Evolutionary conservation across 2,329 filamentous ascomycete genomes (phyloP).

Genomic region (Ceratocystis cubensis): DNA sequence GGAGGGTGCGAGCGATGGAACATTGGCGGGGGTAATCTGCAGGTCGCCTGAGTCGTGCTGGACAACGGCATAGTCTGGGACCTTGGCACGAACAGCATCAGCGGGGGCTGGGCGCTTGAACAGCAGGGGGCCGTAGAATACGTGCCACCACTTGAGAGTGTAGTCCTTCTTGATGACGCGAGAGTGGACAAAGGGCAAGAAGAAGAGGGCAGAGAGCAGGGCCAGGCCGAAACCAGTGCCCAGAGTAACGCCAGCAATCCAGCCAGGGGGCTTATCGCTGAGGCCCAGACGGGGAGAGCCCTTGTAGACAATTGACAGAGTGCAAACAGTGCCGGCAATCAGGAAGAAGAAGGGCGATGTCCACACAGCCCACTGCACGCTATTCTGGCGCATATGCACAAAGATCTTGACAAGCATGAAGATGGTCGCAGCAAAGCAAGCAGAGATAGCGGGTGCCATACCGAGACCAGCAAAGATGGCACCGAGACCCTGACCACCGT

Average conservation of each 20-base stretch:
- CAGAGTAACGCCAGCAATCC: slow-evolving; percentile 53
- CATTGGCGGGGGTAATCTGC: slow-evolving; percentile 27
- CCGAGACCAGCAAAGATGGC: slow-evolving; percentile 59
- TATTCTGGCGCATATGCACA: slow-evolving; percentile 61
- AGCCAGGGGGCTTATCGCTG: slow-evolving; percentile 54
- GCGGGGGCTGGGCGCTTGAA: slow-evolving; percentile 45
- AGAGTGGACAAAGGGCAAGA: slow-evolving; percentile 56
- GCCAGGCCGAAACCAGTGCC: slow-evolving; percentile 49
- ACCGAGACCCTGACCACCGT: slow-evolving; percentile 53
- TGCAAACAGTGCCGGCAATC: slow-evolving; percentile 60
- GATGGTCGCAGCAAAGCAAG: slow-evolving; percentile 51
- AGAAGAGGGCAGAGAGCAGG: slow-evolving; percentile 53
- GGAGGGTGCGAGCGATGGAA: slow-evolving; percentile 28
- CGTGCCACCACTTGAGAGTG: slow-evolving; percentile 49
- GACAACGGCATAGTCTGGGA: slow-evolving; percentile 67
- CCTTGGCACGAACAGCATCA: slow-evolving; percentile 41
- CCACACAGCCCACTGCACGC: slow-evolving; percentile 59
- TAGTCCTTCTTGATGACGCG: slow-evolving; percentile 57
- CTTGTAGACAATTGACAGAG: slow-evolving; percentile 70
- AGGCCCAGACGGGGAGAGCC: slow-evolving; percentile 57
- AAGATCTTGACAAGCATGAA: slow-evolving; percentile 59
- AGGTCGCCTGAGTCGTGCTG: slow-evolving; percentile 32
- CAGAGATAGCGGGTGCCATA: slow-evolving; percentile 59
- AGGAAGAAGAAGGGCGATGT: slow-evolving; percentile 67
- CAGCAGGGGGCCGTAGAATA: slow-evolving; percentile 51